Percentiles rank a stretch among this genome's conserved stretches.
Evolutionary conservation across 2,329 filamentous ascomycete species (phyloP).

Genomic region (Colletotrichum liriopes): DNA sequence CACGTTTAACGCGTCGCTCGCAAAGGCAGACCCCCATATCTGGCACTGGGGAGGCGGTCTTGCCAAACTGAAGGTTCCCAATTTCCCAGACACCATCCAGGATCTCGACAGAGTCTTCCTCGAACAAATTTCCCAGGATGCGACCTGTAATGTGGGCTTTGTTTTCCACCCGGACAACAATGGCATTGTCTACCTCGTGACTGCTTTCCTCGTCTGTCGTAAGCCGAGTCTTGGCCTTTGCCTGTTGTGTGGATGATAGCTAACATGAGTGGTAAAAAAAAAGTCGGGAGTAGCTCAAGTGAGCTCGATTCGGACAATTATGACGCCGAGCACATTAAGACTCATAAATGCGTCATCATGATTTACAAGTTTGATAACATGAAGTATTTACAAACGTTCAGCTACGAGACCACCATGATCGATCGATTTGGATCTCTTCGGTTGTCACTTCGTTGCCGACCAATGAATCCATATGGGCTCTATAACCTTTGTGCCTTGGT

Average conservation of each 20-base stretch:
- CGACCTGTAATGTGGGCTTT: not conserved
- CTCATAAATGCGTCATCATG: not conserved
- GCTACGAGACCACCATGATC: not conserved
- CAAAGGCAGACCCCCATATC: not conserved
- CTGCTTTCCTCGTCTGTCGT: not conserved
- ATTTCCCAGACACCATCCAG: too few species aligned
- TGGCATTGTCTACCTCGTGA: not conserved
- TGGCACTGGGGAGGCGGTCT: slow-evolving; percentile 28
- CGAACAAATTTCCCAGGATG: not conserved
- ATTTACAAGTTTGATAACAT: slow-evolving; percentile 5
- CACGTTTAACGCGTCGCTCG: not conserved
- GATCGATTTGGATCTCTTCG: not conserved
- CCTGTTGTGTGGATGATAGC: not conserved
- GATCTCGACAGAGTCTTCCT: not conserved
- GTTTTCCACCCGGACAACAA: slow-evolving; percentile 19
- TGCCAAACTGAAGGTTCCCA: not conserved
- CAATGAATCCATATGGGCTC: slow-evolving; percentile 16
- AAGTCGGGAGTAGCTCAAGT: not conserved
- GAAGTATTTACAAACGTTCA: slow-evolving; percentile 2
- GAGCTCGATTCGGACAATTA: too few species aligned
- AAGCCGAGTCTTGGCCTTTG: not conserved
- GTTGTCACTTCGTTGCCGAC: not conserved
- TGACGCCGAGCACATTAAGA: too few species aligned
- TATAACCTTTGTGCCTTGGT: not conserved
- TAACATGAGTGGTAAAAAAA: not conserved